Base-by-base conservation (phyloP, 1,139 yeast species). In the Candida sp. region DNA sequence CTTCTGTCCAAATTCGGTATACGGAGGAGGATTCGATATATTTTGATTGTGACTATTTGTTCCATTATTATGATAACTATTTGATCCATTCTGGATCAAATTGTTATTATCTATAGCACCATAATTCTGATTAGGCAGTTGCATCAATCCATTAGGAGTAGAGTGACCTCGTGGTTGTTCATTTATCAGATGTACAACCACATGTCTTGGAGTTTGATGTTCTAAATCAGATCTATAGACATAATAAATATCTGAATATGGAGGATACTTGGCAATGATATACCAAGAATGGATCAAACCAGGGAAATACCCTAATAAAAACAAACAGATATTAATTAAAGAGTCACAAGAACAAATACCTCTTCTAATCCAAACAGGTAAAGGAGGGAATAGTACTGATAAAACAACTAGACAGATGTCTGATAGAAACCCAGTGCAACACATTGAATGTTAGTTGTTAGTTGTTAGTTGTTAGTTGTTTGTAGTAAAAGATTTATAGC, bases 231-330 rank as follows among this genome's bases (percentile, higher is more conserved):
- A 54, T 39, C 64, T 51, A 46, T 65, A 64, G 4, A 68, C 55
- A 47, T 66, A 68, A 53, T 66, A 68, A 27, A 68, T 56, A 44
- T 60, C 61, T 37, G 65, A 56, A 43, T 64, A 64, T 2, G 70
- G 64, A 7, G 77, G 79, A 54, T 65, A 68, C 53, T 74, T 64
- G 45, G 80, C 72, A 40, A 82, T 81, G 52, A 82, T 79, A 55
- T 81, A 82, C 82, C 86, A 80, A 5, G 84, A 65, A 59, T 82
- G 87, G 35, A 82, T 77, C 49, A 83, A 74, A 6, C 90, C 90
- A 1, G 88, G 90, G 41, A 83, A 67, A 55, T 79, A 83, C 2
- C 89, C 90, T 30, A 84, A 61, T 22, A 81, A 49, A 46, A 82
- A 78, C 35, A 84, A 70, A 36, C 77, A 61, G 35, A 84, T 68